Base-by-base conservation (phyloP, 805 yeast species). In the Isabelozyma gotoi region DNA sequence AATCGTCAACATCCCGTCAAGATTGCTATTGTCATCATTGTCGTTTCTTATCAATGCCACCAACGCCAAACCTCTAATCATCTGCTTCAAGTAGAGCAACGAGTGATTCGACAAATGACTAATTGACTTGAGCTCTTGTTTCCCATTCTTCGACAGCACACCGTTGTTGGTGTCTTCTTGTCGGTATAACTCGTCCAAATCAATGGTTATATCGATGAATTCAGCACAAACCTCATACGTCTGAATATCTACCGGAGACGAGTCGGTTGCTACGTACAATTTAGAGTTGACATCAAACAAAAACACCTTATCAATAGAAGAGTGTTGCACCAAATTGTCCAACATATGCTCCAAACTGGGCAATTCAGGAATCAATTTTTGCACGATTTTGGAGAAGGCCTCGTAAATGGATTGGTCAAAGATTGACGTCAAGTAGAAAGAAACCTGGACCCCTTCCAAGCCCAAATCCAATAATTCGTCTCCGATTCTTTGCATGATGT, bases 181-280 rank as follows among this genome's bases (percentile, higher is more conserved):
- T 36, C 67, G 57, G 52, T 86, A 85, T 36, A 86, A 62, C 40
- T 85, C 86, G 53, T 88, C 91, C 50, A 94, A 68, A 58, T 94
- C 98, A 19, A 90, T 84, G 3, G 96, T 84, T 12, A 92, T 94
- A 62, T 94, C 98, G 37, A 94, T 92, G 58, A 94, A 94, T 58
- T 94, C 98, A 0, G 97, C 95, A 64, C 98, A 94, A 2, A 92
- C 96, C 62, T 94, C 97, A 61, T 94, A 94, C 0, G 95, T 88
- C 58, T 90, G 96, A 33, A 89, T 85, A 65, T 92, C 98, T 33
- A 92, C 96, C 0, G 98, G 97, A 2, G 91, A 83, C 0, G 96
- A 87, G 62, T 94, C 99, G 0, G 98, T 92, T 4, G 97, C 97
- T 39, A 92, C 90, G 60, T 92, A 94, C 16, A 94, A 88, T 61